Base-by-base conservation (phyloP, 139 green algal genomes). In the Chlamydomonas urium region DNA sequence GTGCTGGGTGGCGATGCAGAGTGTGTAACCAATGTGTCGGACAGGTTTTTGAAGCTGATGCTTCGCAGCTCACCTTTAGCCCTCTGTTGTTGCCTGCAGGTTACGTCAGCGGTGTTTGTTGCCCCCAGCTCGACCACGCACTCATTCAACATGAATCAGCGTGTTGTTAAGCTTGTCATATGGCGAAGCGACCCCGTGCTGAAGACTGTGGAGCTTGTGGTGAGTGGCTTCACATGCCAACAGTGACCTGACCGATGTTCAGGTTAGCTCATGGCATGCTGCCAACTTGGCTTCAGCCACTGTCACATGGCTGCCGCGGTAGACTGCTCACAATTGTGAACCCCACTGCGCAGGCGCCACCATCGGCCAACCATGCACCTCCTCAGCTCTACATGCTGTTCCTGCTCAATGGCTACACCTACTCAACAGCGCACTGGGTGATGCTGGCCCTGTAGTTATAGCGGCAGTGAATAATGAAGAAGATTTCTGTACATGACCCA, bases 111-210 rank as follows among this genome's bases (percentile, higher is more conserved):
- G 24, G 63, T 74, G 53, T 58, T 83, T 0, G 72, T 83, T 33
- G 72, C 77, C 37, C 77, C 77, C 14, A 60, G 32, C 19, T 72
- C 59, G 36, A 75, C 50, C 24, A 83, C 77, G 0, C 77, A 83
- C 73, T 75, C 58, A 0, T 79, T 66, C 35, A 83, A 83, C 68
- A 79, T 69, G 37, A 79, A 83, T 61, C 77, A 83, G 62, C 77
- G 77, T 31, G 77, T 72, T 2, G 67, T 83, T 26, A 70, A 65
- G 38, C 38, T 81, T n/a, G n/a, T 36, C n/a, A 63, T 63, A n/a
- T n/a, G n/a, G n/a, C n/a, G n/a, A n/a, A n/a, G n/a, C n/a, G n/a
- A n/a, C n/a, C n/a, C n/a, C n/a, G n/a, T n/a, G n/a, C n/a, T n/a
- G n/a, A n/a, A n/a, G n/a, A n/a, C n/a, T n/a, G n/a, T n/a, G n/a